A percentile compares a stretch with the other conserved stretches of the same genome.
These are phyloP conservation scores for Cyberlindnera mycetangii DNA, from an alignment of 805 yeast species.

Conservation along the genomic window DNA sequence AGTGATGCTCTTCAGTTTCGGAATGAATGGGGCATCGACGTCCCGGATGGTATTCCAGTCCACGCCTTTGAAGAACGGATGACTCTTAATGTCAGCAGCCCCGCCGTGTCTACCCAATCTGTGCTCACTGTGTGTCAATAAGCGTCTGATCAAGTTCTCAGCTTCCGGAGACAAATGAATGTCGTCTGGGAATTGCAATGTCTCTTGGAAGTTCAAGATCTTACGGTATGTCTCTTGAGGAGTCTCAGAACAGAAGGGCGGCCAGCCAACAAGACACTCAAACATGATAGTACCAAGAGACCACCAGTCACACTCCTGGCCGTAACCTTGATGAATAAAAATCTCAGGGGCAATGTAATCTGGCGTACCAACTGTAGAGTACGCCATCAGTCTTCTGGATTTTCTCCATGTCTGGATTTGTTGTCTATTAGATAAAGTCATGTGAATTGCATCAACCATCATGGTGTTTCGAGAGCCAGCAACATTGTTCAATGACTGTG, in stretches of 20 bases:
- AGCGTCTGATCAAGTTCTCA: slow-evolving; percentile 83
- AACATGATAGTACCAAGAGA: slow-evolving; percentile 96
- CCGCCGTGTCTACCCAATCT: slow-evolving; percentile 61
- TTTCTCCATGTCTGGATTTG: slow-evolving; percentile 71
- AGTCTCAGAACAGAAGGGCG: slow-evolving; percentile 92
- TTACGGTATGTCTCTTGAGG: slow-evolving; percentile 95
- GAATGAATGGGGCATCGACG: slow-evolving; percentile 90
- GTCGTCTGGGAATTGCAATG: slow-evolving; percentile 80
- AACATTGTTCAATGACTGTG: slow-evolving; percentile 30
- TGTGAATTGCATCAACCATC: slow-evolving; percentile 90
- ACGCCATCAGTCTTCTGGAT: slow-evolving; percentile 79
- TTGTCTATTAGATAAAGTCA: slow-evolving; percentile 94
- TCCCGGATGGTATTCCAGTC: slow-evolving; percentile 73
- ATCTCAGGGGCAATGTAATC: slow-evolving; percentile 99
- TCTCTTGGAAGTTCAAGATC: slow-evolving; percentile 87
- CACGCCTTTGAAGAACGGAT: slow-evolving; percentile 80
- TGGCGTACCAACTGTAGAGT: slow-evolving; percentile 98
- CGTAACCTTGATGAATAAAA: slow-evolving; percentile 80
- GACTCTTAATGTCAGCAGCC: slow-evolving; percentile 67
- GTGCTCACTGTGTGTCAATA: slow-evolving; percentile 84
- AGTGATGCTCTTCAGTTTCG: slow-evolving; percentile 86
- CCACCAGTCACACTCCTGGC: slow-evolving; percentile 98
- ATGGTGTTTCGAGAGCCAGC: slow-evolving; percentile 62
- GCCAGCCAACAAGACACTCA: slow-evolving; percentile 94
- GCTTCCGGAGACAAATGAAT: slow-evolving; percentile 86